These are phyloP conservation scores for Polytrichum formosum DNA, from an alignment of 225 moss, liverwort and hornwort genomes.

Conservation along the genomic window DNA sequence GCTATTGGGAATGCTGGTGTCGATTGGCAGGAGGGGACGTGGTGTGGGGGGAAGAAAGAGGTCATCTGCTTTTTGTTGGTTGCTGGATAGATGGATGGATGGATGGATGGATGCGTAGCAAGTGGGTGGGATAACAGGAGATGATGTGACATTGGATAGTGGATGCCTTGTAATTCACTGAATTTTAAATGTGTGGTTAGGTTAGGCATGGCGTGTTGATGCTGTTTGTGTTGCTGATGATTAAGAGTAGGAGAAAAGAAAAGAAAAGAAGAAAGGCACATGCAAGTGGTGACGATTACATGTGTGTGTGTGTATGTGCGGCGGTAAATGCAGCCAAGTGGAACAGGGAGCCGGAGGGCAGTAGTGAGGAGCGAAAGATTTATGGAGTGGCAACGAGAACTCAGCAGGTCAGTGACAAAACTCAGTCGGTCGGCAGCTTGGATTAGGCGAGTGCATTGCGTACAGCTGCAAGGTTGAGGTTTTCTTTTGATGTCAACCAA, in stretches of 20 bases:
- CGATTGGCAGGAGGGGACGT: neutral
- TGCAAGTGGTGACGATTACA: constrained; percentile 18
- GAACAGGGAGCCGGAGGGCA: constrained; percentile 75
- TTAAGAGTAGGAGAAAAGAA: neutral
- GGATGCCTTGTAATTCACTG: neutral
- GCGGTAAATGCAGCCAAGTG: constrained; percentile 52
- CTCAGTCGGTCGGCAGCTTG: constrained; percentile 43
- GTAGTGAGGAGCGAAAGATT: constrained; percentile 87
- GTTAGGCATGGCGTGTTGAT: constrained; percentile 3
- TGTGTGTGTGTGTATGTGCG: constrained; percentile 4
- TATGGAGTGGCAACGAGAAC: constrained; percentile 97
- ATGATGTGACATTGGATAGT: neutral
- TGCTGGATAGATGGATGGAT: neutral
- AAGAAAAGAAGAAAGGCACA: neutral
- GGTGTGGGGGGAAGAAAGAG: neutral
- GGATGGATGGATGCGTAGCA: neutral
- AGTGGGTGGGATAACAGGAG: neutral
- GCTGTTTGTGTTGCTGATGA: neutral
- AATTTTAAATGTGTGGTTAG: constrained; percentile 4
- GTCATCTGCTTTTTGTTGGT: neutral
- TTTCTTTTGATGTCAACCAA: constrained; percentile 31
- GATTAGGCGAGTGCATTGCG: constrained; percentile 49
- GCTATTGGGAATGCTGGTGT: constrained; percentile 21
- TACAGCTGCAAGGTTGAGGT: constrained; percentile 49
- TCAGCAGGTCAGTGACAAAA: constrained; percentile 75